Base-by-base conservation (phyloP, 2,329 filamentous ascomycete species). In the Fonsecaea multimorphosa region DNA sequence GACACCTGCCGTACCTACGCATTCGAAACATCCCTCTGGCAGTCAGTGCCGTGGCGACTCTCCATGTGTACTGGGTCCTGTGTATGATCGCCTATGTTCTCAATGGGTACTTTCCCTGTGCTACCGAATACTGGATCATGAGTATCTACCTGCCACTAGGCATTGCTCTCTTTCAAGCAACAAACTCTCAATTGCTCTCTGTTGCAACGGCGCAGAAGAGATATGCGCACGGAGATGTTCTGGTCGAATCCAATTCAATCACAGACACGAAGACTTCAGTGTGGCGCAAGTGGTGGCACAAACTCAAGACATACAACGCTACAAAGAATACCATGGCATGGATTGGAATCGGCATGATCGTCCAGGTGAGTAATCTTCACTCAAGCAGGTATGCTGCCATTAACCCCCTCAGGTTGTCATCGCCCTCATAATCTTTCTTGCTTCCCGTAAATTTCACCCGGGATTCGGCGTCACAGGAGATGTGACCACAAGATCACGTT, bases 111-210 rank as follows among this genome's bases (percentile, higher is more conserved):
- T 73, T 78, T 64, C 84, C 86, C 0, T 85, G 85, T 59, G 78
- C 81, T 22, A 79, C 80, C 16, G 85, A 89, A 75, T 90, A 82
- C 74, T 90, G 87, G 86, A 82, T 88, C 75, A 90, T 90, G 88
- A 84, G 85, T 67, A 80, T 87, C 62, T 88, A 86, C 74, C 78
- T 90, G 2, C 88, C 88, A 11, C 83, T 87, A 55, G 87, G 88
- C 27, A 86, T 90, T 61, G 87, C 86, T 7, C 77, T 90, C 4
- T 89, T 89, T 73, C 87, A 90, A 72, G 87, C 86, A 24, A 84
- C 85, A 66, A 88, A 89, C 73, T 83, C 80, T 71, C 85, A 86
- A 62, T 86, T 89, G 60, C 80, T 88, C 19, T 79, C 87, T 68
- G 80, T 88, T 61, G 86, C 86, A 58, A 82, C 81, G 68, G 79